These are phyloP conservation scores for Tuber aestivum DNA, from an alignment of 495 filamentous ascomycete species.

Conservation along the genomic window DNA sequence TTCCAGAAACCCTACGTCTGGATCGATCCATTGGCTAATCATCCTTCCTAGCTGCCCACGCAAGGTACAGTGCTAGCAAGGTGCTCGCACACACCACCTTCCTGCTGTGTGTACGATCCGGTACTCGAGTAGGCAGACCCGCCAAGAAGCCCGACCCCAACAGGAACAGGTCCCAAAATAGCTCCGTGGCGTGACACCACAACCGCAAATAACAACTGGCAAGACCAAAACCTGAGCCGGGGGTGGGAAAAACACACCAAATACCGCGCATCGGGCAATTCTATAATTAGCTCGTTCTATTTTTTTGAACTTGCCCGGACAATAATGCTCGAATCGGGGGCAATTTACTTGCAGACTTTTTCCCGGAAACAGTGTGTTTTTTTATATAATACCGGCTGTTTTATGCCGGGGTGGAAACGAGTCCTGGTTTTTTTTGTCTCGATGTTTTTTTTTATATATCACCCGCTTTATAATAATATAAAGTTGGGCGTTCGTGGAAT, in stretches of 20 bases:
- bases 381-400: no score
- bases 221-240: not conserved
- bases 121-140: not conserved
- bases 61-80: no score
- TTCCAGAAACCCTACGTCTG: not conserved
- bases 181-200: not conserved
- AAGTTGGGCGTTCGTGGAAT: no score
- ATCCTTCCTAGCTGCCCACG: no score
- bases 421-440: no score
- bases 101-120: not conserved
- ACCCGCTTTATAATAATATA: no score
- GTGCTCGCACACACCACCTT: no score
- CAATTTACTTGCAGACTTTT: not conserved
- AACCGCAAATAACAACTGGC: not conserved
- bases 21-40: not conserved
- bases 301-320: not conserved
- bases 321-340: not conserved
- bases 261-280: not conserved
- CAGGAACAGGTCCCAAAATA: not conserved
- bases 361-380: not conserved
- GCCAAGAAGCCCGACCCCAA: not conserved
- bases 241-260: not conserved
- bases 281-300: not conserved
- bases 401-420: no score
- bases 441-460: no score